Conservation (phyloP, 164 flowering plant genomes). For the Liriodendron chinense region DNA sequence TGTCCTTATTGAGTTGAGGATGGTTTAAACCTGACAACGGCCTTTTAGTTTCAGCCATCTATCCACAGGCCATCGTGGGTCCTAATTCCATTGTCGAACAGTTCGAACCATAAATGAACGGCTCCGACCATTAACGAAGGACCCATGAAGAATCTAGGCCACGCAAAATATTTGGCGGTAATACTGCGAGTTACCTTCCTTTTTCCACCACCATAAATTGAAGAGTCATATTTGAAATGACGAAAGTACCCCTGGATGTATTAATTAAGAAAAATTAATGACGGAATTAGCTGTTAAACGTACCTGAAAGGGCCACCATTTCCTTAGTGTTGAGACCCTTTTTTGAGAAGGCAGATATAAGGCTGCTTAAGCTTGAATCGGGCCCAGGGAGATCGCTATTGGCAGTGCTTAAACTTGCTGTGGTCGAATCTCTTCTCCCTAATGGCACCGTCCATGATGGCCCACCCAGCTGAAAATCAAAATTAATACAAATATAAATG, state of each 20-base stretch:
- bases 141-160: background rate
- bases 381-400: slow-evolving; percentile 20
- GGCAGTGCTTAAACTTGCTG: slow-evolving; percentile 22
- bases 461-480: slow-evolving; percentile 27
- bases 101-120: background rate
- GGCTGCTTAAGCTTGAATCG: slow-evolving; percentile 14
- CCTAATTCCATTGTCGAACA: no score
- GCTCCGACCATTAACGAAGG: background rate
- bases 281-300: background rate
- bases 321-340: slow-evolving; percentile 16
- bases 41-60: no score
- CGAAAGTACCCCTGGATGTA: background rate
- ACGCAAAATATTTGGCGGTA: background rate
- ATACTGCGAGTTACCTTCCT: no score
- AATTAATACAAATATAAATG: no score
- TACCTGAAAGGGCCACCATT: slow-evolving; percentile 29
- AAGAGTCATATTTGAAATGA: background rate
- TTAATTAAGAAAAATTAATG: background rate
- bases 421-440: slow-evolving; percentile 34
- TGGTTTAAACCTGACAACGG: no score
- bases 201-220: background rate
- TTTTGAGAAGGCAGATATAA: slow-evolving; percentile 9
- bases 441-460: slow-evolving; percentile 25
- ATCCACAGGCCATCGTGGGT: no score
- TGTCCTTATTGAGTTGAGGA: no score